phyloP scores from a whole-genome alignment of 805 yeast species.

The Yarrowia sp. region DNA sequence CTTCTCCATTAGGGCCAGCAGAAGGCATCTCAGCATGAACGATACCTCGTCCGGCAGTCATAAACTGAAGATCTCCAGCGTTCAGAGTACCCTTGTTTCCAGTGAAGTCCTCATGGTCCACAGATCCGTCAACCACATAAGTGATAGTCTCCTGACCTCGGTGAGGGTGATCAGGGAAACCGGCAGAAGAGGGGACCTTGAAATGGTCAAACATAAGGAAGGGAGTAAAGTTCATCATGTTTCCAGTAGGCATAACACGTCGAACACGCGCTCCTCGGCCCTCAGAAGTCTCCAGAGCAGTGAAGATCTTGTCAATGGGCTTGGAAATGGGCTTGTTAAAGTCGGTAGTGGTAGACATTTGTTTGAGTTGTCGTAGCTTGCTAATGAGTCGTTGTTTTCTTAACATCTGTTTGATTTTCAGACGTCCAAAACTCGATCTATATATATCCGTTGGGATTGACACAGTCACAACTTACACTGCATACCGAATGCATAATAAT shows the following conservation, averaged over 20 bases:
- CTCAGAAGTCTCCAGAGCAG: slow-evolving; percentile 74
- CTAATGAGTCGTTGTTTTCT: slow-evolving; percentile 1
- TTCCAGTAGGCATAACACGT: slow-evolving; percentile 74
- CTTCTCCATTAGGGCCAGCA: slow-evolving; percentile 52
- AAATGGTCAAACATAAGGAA: slow-evolving; percentile 84
- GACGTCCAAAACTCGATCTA: neutral
- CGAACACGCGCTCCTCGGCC: slow-evolving; percentile 89
- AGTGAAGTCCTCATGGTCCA: slow-evolving; percentile 85
- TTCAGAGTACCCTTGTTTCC: slow-evolving; percentile 75
- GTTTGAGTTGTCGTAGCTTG: slow-evolving; percentile 8
- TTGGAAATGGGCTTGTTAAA: neutral
- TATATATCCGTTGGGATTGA: neutral
- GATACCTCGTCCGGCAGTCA: slow-evolving; percentile 90
- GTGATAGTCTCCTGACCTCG: slow-evolving; percentile 82
- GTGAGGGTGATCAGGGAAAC: slow-evolving; percentile 88
- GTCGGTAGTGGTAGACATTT: slow-evolving; percentile 3
- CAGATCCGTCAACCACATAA: slow-evolving; percentile 64
- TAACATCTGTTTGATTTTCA: neutral
- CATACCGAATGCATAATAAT: neutral
- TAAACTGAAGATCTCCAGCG: slow-evolving; percentile 86
- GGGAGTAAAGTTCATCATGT: slow-evolving; percentile 76
- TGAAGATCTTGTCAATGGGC: slow-evolving; percentile 46
- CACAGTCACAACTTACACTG: slow-evolving; percentile 7
- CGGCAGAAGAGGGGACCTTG: slow-evolving; percentile 62
- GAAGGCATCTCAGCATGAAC: slow-evolving; percentile 89